These are phyloP conservation scores for Rhynchospora breviuscula DNA, from an alignment of 176 grass and related monocot species.

Conservation along the genomic window DNA sequence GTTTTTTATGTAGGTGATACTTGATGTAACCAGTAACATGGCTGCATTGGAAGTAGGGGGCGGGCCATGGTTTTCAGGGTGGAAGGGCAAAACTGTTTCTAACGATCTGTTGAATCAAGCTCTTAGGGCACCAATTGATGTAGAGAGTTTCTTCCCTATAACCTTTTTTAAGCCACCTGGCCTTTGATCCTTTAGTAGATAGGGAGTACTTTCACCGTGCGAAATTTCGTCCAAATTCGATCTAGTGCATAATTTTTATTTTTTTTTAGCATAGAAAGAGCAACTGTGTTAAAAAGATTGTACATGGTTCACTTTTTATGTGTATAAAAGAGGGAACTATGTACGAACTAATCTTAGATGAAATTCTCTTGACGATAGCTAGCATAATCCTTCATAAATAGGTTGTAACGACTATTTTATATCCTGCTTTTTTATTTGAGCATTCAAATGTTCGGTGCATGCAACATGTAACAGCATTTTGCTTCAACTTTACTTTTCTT, in stretches of 20 bases:
- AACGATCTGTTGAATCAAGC: conserved; percentile 43
- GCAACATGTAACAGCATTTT: background rate
- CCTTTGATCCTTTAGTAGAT: conserved; percentile 30
- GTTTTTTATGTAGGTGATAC: conserved; percentile 48
- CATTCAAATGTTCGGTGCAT: background rate
- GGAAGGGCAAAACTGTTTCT: conserved; percentile 54
- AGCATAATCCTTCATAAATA: no score
- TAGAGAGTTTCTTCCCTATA: conserved; percentile 59
- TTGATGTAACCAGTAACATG: conserved; percentile 77
- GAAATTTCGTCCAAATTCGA: no score
- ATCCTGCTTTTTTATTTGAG: background rate
- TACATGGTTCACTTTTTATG: no score
- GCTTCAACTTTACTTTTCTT: background rate
- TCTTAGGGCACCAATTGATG: conserved; percentile 44
- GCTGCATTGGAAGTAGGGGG: conserved; percentile 81
- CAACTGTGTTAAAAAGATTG: no score
- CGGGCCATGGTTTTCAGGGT: conserved; percentile 78
- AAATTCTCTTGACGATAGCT: no score
- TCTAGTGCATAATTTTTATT: no score
- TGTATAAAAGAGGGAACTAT: no score
- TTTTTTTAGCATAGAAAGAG: no score
- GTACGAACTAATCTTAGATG: no score
- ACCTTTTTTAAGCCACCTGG: conserved; percentile 73
- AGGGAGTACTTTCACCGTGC: no score
- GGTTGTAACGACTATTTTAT: background rate